phyloP scores from a whole-genome alignment of 176 grass and related monocot genomes.

The Oryza longistaminata region DNA sequence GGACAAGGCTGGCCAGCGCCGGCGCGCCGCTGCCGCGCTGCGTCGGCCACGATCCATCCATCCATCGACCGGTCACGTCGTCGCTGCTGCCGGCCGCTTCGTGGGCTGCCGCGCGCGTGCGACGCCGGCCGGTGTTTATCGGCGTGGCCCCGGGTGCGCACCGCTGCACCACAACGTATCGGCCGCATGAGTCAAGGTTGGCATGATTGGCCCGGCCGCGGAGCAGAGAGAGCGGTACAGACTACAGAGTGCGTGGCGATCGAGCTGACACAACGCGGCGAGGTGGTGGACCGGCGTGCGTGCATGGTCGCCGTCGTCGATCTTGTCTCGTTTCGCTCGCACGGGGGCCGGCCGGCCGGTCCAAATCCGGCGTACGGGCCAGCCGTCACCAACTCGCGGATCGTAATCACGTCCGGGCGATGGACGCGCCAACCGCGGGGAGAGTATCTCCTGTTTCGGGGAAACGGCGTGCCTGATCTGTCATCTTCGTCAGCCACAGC shows the following conservation, averaged over 20 bases:
- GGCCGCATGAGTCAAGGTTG: neutral
- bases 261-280: neutral
- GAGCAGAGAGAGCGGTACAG: neutral
- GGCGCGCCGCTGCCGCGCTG: neutral
- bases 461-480: neutral
- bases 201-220: neutral
- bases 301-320: neutral
- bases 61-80: neutral
- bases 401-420: neutral
- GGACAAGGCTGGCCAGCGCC: neutral
- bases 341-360: neutral
- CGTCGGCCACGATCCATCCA: too few species aligned
- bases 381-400: neutral
- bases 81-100: neutral
- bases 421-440: neutral
- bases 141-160: too few species aligned
- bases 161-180: too few species aligned
- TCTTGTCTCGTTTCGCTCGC: neutral
- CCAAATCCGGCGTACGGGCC: neutral
- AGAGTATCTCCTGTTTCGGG: neutral
- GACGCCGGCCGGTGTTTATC: neutral
- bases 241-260: neutral
- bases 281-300: neutral
- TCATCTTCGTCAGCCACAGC: neutral
- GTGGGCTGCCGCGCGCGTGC: too few species aligned